These are phyloP conservation scores for Gossypium turneri DNA, from an alignment of 345 rosid genomes.

Conservation along the genomic window DNA sequence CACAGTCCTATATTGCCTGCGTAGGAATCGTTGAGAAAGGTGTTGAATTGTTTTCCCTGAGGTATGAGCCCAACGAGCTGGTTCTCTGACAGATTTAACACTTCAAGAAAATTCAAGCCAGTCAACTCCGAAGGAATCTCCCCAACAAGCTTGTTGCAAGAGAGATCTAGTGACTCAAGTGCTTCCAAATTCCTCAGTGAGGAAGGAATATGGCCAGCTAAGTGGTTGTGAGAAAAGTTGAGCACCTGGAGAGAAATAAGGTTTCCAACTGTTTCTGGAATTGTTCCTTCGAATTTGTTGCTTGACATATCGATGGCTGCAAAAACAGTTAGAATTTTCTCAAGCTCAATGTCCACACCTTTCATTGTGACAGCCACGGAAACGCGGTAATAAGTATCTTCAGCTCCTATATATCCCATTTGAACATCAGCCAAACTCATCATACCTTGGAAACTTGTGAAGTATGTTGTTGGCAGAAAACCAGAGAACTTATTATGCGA, in stretches of 20 bases:
- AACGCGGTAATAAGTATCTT: too few species aligned
- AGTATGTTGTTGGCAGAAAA: neutral
- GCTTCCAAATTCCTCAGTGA: neutral
- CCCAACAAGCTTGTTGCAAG: neutral
- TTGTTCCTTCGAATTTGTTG: constrained; percentile 8
- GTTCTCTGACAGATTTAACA: constrained; percentile 19
- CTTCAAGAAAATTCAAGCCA: neutral
- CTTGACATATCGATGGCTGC: constrained; percentile 23
- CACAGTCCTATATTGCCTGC: neutral
- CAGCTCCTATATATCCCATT: neutral
- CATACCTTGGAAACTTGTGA: neutral
- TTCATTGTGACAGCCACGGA: neutral
- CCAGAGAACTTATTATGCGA: neutral
- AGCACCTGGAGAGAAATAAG: neutral
- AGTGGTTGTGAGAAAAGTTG: neutral
- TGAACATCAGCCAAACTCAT: neutral
- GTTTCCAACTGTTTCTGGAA: neutral
- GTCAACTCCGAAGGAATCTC: neutral
- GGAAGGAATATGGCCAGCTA: neutral
- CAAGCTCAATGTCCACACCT: neutral
- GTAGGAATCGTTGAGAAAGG: neutral
- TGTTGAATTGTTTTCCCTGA: neutral
- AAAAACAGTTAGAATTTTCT: constrained; percentile 17
- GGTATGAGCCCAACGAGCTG: constrained; percentile 20
- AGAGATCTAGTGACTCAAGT: constrained; percentile 3